Conservation (phyloP, 768 basidiomycete species). For the Psilocybe subaeruginosa region DNA sequence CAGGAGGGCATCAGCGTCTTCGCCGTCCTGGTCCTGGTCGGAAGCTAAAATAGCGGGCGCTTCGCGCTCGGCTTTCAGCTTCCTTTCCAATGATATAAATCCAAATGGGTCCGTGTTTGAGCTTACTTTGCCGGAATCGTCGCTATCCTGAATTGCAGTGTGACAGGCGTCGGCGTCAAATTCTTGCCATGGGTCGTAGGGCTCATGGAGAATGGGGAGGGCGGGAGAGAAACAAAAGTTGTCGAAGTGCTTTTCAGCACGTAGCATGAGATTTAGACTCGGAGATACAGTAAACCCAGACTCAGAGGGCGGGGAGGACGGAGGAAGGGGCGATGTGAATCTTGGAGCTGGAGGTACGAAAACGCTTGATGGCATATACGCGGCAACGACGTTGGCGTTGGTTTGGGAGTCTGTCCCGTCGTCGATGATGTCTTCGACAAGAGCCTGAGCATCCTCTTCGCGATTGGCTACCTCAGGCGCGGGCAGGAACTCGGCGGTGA, state of each 20-base stretch:
- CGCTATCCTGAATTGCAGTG: slow-evolving; percentile 10
- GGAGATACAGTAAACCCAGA: slow-evolving; percentile 15
- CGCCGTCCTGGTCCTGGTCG: slow-evolving; percentile 15
- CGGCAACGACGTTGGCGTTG: slow-evolving; percentile 5
- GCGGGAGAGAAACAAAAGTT: slow-evolving; percentile 11
- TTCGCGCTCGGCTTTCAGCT: slow-evolving; percentile 45
- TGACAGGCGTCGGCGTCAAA: slow-evolving; percentile 18
- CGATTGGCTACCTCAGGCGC: slow-evolving; percentile 30
- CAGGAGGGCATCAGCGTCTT: slow-evolving; percentile 14
- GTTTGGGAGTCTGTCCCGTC: not conserved
- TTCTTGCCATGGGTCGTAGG: slow-evolving; percentile 24
- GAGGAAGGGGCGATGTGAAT: slow-evolving; percentile 34
- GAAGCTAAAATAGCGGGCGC: slow-evolving; percentile 6
- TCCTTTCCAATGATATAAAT: slow-evolving; percentile 57
- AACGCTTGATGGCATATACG: slow-evolving; percentile 1
- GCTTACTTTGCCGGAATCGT: slow-evolving; percentile 13
- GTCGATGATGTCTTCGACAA: slow-evolving; percentile 6
- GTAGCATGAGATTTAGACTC: not conserved
- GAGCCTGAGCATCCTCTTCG: slow-evolving; percentile 17
- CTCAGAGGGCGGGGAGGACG: slow-evolving; percentile 35
- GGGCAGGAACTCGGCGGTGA: slow-evolving; percentile 33
- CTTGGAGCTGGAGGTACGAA: slow-evolving; percentile 6
- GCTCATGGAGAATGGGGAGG: slow-evolving; percentile 9
- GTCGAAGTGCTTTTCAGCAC: slow-evolving; percentile 1
- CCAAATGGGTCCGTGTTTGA: slow-evolving; percentile 57